A percentile compares a stretch with the other conserved stretches of the same genome.
These are phyloP conservation scores for Mycena albidolilacea DNA, from an alignment of 768 basidiomycete genomes.

Conservation along the genomic window DNA sequence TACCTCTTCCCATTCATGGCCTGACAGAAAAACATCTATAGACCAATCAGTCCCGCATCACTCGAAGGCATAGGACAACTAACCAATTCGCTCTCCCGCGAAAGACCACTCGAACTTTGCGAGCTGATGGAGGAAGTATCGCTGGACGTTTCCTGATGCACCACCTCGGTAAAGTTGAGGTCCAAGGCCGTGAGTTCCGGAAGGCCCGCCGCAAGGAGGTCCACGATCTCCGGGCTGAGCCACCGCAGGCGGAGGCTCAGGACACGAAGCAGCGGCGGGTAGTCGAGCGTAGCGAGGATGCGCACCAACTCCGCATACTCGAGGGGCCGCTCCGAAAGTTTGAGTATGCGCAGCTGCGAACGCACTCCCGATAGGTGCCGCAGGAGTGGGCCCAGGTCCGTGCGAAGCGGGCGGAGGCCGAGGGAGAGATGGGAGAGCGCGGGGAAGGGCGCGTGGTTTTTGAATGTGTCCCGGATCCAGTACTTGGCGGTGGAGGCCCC, in stretches of 20 bases:
- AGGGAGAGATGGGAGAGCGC: slow-evolving; percentile 51
- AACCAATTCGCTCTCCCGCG: slow-evolving; percentile 30
- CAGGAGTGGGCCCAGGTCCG: slow-evolving; percentile 46
- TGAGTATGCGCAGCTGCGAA: slow-evolving; percentile 49
- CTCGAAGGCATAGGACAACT: not conserved
- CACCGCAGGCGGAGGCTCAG: slow-evolving; percentile 42
- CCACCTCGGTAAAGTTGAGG: slow-evolving; percentile 44
- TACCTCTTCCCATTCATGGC: slow-evolving; percentile 12
- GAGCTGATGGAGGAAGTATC: slow-evolving; percentile 30
- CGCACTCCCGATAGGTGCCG: slow-evolving; percentile 49
- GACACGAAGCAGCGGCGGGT: slow-evolving; percentile 35
- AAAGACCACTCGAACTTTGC: slow-evolving; percentile 19
- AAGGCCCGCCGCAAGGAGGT: slow-evolving; percentile 43
- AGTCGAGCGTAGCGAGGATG: slow-evolving; percentile 45
- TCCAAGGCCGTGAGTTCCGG: slow-evolving; percentile 44
- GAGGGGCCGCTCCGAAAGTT: slow-evolving; percentile 56
- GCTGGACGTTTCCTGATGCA: slow-evolving; percentile 32
- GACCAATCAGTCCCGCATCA: not conserved
- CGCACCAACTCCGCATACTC: slow-evolving; percentile 47
- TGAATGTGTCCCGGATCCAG: slow-evolving; percentile 60
- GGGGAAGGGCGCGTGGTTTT: slow-evolving; percentile 48
- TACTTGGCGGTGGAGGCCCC: slow-evolving; percentile 48
- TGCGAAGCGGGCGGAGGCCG: slow-evolving; percentile 57
- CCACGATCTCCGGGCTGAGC: slow-evolving; percentile 45
- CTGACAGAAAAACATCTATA: slow-evolving; percentile 33